These are phyloP conservation scores for Eruca vesicaria DNA, from an alignment of 441 rosid genomes.

Conservation along the genomic window DNA sequence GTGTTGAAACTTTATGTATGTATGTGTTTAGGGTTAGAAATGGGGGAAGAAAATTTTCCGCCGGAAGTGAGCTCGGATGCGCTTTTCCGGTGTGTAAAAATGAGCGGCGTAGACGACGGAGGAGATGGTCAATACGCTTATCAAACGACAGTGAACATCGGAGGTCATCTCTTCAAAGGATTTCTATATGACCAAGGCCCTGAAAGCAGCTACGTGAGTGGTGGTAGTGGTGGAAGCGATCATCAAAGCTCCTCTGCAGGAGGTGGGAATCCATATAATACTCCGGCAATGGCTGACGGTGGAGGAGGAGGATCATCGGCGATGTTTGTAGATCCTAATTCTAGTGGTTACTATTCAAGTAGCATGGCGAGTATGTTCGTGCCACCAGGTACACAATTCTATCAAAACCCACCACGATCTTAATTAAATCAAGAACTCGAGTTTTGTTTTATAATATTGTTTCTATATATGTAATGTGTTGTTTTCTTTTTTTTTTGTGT, in stretches of 20 bases:
- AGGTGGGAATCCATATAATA: conserved; percentile 35
- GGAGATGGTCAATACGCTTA: conserved; percentile 81
- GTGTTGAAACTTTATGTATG: background rate
- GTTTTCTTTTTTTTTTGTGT: too few relatives aligned
- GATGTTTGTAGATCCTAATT: conserved; percentile 46
- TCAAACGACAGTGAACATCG: conserved; percentile 80
- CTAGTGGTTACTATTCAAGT: conserved; percentile 56
- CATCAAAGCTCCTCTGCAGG: conserved; percentile 44
- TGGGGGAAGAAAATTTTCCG: conserved; percentile 72
- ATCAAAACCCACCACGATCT: conserved; percentile 58
- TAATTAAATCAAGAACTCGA: conserved; percentile 30
- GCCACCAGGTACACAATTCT: conserved; percentile 78
- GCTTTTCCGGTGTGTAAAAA: conserved; percentile 72
- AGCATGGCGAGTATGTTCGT: conserved; percentile 56
- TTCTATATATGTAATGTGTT: conserved; percentile 16
- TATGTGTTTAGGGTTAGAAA: conserved; percentile 67
- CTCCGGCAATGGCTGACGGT: conserved; percentile 38
- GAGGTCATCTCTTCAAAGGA: conserved; percentile 86
- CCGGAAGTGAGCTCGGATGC: conserved; percentile 65
- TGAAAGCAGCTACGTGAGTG: conserved; percentile 45
- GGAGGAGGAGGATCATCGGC: conserved; percentile 32
- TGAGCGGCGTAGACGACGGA: conserved; percentile 60
- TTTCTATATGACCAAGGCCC: conserved; percentile 90
- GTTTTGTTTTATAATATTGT: background rate
- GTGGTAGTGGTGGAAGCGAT: conserved; percentile 43